phyloP scores from a whole-genome alignment of 164 flowering plant species.

The Nymphaea colorata region DNA sequence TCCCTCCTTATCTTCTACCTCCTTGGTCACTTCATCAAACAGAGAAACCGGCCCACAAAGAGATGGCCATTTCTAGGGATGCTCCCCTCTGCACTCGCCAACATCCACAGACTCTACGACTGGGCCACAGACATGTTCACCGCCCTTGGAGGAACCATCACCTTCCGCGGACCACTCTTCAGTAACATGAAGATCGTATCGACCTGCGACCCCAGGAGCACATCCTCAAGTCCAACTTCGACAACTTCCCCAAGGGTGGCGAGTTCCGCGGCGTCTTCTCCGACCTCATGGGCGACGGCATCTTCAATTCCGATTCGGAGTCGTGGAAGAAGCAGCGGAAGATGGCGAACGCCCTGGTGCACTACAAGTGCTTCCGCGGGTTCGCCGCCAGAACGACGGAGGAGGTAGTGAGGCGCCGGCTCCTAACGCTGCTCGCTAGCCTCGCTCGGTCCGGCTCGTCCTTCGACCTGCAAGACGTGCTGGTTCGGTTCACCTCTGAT shows the following conservation, averaged over 20 bases:
- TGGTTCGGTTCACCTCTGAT: constrained; percentile 19
- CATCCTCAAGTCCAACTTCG: constrained; percentile 22
- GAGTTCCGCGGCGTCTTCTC: constrained; percentile 24
- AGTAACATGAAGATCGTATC: constrained; percentile 9
- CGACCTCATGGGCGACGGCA: constrained; percentile 32
- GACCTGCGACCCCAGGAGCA: constrained; percentile 23
- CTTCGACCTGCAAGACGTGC: constrained; percentile 20
- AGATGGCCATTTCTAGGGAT: constrained; percentile 14
- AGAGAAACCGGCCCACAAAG: not conserved
- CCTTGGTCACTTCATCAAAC: not conserved
- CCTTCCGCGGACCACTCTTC: constrained; percentile 17
- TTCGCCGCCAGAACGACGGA: not conserved
- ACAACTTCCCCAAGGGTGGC: constrained; percentile 26
- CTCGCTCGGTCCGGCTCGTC: not conserved
- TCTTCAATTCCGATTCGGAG: constrained; percentile 22
- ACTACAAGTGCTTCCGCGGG: constrained; percentile 1
- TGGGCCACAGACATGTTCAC: constrained; percentile 1
- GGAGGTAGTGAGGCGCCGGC: not conserved
- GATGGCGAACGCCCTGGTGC: constrained; percentile 4
- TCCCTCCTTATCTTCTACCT: constrained; percentile 1
- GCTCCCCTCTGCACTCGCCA: constrained; percentile 13
- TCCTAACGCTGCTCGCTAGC: constrained; percentile 8
- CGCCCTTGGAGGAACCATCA: constrained; percentile 7
- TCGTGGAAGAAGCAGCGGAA: constrained; percentile 9
- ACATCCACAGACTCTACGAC: constrained; percentile 7